phyloP scores from a whole-genome alignment of 2,329 filamentous ascomycete genomes.

The Fusarium sp. region DNA sequence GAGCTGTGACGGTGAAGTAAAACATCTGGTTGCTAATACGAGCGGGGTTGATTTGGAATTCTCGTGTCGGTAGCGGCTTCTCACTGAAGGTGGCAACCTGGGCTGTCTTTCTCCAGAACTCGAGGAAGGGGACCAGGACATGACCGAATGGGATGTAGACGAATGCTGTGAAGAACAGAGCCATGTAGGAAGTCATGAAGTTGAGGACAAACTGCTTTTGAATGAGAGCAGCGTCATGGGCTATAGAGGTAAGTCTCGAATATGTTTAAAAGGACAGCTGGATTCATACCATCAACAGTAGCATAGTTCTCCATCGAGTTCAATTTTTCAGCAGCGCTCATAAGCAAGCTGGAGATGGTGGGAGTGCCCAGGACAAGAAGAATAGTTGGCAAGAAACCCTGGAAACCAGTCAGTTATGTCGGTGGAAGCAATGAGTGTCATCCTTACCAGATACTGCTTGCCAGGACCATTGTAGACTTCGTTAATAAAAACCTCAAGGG shows the following conservation, averaged over 20 bases:
- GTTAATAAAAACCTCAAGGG: constrained; percentile 94
- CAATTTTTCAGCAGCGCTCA: constrained; percentile 78
- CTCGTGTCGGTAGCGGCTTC: constrained; percentile 72
- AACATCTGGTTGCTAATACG: constrained; percentile 92
- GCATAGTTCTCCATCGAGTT: constrained; percentile 93
- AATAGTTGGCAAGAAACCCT: constrained; percentile 90
- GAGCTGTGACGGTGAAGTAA: constrained; percentile 94
- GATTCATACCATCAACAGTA: constrained; percentile 73
- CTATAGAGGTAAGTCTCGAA: constrained; percentile 53
- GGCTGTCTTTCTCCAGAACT: constrained; percentile 82
- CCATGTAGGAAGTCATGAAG: constrained; percentile 95
- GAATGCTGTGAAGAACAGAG: constrained; percentile 92
- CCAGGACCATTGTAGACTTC: constrained; percentile 93
- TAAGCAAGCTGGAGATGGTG: constrained; percentile 80
- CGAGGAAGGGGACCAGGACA: constrained; percentile 84
- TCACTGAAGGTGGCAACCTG: constrained; percentile 81
- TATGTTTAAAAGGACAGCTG: constrained; percentile 16
- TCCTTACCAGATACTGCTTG: constrained; percentile 81
- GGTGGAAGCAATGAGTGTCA: background rate
- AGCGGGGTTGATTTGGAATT: constrained; percentile 85
- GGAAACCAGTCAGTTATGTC: constrained; percentile 25
- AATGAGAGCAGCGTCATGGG: constrained; percentile 85
- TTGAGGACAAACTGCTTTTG: constrained; percentile 96
- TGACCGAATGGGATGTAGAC: constrained; percentile 94
- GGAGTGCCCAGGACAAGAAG: constrained; percentile 87